Base-by-base conservation (phyloP, 2,329 filamentous ascomycete species). In the Claviceps sp. region DNA sequence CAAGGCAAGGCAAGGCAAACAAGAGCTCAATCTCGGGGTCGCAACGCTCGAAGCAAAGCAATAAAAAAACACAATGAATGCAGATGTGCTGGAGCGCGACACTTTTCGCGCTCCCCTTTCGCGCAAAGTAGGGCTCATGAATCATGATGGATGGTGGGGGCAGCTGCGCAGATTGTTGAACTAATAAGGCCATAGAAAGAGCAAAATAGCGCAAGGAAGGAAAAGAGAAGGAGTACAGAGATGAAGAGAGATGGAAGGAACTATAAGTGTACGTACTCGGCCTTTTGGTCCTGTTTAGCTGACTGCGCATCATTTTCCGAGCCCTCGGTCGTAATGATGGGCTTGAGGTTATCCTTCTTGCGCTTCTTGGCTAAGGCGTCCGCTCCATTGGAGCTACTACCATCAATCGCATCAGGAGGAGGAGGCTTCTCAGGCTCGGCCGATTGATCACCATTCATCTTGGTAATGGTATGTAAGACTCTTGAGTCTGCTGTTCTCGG, bases 311-410 rank as follows among this genome's bases (percentile, higher is more conserved):
- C 47, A 46, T 20, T 38, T 14, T 45, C 50, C 9, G 26, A 14
- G 69, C 72, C 67, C 67, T 71, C 83, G 54, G 77, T 85, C 42
- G 84, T 88, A 67, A 88, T 84, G 63, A 88, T 87, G 61, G 85
- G 85, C 70, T 87, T 86, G 59, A 87, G 70, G 51, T 76, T 77
- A 43, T 84, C 81, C 75, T 88, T 88, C 73, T 84, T 83, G 63
- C 83, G 77, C 75, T 88, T 88, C 75, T 86, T 87, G 22, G 62
- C 61, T 24, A 57, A 54, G n/a, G 62, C 56, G 49, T 59, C 64
- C 50, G 57, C 60, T 51, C 63, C 61, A 54, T 68, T 67, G 51
- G 62, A 54, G 49, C 52, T 56, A 53, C 55, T 51, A 49, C 37
- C 30, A 24, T 46, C 47, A 26, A 49, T 50, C 20, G 54, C 57